Conservation (phyloP, 345 rosid species). For the Bruguiera sexangula region DNA sequence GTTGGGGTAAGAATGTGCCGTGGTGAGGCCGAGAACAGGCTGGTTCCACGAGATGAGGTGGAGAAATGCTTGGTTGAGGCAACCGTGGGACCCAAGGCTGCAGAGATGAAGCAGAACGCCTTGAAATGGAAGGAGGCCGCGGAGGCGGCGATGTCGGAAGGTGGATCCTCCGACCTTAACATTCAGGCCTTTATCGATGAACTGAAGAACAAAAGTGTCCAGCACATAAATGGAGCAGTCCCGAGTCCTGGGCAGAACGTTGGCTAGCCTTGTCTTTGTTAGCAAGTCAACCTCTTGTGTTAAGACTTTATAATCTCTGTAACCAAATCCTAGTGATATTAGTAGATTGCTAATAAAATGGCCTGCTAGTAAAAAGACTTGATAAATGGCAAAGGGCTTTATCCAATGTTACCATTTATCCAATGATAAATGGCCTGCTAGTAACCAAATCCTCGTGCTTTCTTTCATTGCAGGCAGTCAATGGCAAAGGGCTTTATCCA, state of each 20-base stretch:
- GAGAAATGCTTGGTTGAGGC: conserved; percentile 58
- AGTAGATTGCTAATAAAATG: too few relatives aligned
- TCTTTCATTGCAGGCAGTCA: too few relatives aligned
- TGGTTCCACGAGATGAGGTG: conserved; percentile 60
- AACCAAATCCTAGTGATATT: too few relatives aligned
- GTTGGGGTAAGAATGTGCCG: conserved; percentile 63
- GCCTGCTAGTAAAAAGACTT: too few relatives aligned
- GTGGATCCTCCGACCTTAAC: conserved; percentile 69
- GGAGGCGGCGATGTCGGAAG: conserved; percentile 59
- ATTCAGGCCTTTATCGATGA: conserved; percentile 61
- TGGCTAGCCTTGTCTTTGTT: too few relatives aligned
- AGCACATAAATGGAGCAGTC: neutral
- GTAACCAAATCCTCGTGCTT: too few relatives aligned
- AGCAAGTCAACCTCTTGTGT: too few relatives aligned
- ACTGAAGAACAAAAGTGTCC: conserved; percentile 29
- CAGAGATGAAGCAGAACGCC: conserved; percentile 53
- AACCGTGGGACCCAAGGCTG: conserved; percentile 49
- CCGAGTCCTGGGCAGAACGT: neutral
- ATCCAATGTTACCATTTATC: too few relatives aligned
- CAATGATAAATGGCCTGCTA: too few relatives aligned
- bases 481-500: too few relatives aligned
- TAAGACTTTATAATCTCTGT: too few relatives aligned
- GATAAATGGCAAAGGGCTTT: too few relatives aligned
- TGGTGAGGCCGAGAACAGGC: conserved; percentile 55
- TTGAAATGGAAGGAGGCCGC: conserved; percentile 66